Evolutionary conservation across 2,329 filamentous ascomycete genomes (phyloP).

Genomic region (Xylaria sp.): DNA sequence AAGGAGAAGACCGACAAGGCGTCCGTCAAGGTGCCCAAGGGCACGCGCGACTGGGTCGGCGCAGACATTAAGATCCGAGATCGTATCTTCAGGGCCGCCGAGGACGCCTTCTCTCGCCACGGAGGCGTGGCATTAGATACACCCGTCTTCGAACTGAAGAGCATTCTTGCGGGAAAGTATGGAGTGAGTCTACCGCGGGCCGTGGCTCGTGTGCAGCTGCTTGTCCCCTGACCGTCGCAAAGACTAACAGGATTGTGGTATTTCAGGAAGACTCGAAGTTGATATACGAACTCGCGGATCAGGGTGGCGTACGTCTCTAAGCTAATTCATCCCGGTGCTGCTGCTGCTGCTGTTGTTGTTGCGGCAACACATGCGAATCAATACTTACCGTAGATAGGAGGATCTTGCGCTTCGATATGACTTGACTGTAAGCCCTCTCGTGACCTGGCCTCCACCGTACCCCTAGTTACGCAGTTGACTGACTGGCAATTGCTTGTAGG

Average conservation of each 20-base stretch:
- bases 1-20: constrained; percentile 36
- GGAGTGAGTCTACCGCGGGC: constrained; percentile 25
- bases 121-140: constrained; percentile 77
- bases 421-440: constrained; percentile 64
- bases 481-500: constrained; percentile 16
- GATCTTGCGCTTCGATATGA: constrained; percentile 85
- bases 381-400: constrained; percentile 57
- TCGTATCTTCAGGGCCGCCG: constrained; percentile 73
- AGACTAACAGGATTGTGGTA: constrained; percentile 15
- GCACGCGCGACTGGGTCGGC: constrained; percentile 87
- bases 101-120: constrained; percentile 66
- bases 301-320: constrained; percentile 85
- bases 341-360: too few relatives aligned
- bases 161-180: constrained; percentile 74
- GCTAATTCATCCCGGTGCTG: constrained; percentile 49
- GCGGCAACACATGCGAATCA: not conserved
- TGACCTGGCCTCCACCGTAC: not conserved
- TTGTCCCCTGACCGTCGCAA: not conserved
- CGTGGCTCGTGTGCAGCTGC: not conserved
- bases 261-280: constrained; percentile 55
- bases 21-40: constrained; percentile 85
- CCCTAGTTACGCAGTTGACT: not conserved
- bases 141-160: constrained; percentile 78
- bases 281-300: constrained; percentile 86
- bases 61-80: constrained; percentile 83